Percentiles rank a stretch among this genome's conserved stretches.
Evolutionary conservation across 1,284 basidiomycete genomes (phyloP).

Genomic region (Puccinia horiana): DNA sequence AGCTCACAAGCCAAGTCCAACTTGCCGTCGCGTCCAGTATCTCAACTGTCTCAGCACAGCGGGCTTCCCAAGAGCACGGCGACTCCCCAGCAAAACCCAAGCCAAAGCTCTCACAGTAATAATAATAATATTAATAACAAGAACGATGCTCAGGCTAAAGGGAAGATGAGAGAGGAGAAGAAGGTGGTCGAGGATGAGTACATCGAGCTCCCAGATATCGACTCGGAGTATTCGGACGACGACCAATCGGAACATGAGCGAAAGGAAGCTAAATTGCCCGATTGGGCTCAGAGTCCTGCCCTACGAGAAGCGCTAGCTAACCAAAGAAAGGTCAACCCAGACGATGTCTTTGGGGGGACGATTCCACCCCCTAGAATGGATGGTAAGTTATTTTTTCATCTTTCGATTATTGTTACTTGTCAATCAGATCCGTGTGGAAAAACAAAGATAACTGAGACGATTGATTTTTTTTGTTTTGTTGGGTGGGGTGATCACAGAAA

Average conservation of each 20-base stretch:
- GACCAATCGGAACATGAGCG: slow-evolving; percentile 77
- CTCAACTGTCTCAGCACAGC: slow-evolving; percentile 21
- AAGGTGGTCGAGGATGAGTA: slow-evolving; percentile 68
- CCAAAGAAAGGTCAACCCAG: slow-evolving; percentile 82
- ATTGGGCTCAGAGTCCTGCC: slow-evolving; percentile 87
- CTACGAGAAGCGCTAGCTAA: slow-evolving; percentile 72
- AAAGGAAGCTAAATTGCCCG: slow-evolving; percentile 69
- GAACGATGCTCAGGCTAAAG: neutral
- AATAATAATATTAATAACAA: neutral
- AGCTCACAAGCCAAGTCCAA: neutral
- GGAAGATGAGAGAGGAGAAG: slow-evolving; percentile 27
- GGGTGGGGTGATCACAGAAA: slow-evolving; percentile 24
- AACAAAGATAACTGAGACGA: slow-evolving; percentile 62
- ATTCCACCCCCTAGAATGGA: slow-evolving; percentile 83
- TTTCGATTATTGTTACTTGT: neutral
- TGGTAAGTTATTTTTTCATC: slow-evolving; percentile 57
- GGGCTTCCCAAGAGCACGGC: neutral
- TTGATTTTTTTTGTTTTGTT: slow-evolving; percentile 60
- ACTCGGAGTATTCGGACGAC: slow-evolving; percentile 92
- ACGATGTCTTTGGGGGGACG: slow-evolving; percentile 78
- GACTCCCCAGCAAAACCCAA: neutral
- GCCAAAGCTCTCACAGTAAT: slow-evolving; percentile 24
- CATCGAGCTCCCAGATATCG: slow-evolving; percentile 87
- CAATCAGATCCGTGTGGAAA: neutral
- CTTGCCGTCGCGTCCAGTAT: slow-evolving; percentile 19